phyloP scores from a whole-genome alignment of 1,139 yeast species.

The Geotrichum citri-aurantii region DNA sequence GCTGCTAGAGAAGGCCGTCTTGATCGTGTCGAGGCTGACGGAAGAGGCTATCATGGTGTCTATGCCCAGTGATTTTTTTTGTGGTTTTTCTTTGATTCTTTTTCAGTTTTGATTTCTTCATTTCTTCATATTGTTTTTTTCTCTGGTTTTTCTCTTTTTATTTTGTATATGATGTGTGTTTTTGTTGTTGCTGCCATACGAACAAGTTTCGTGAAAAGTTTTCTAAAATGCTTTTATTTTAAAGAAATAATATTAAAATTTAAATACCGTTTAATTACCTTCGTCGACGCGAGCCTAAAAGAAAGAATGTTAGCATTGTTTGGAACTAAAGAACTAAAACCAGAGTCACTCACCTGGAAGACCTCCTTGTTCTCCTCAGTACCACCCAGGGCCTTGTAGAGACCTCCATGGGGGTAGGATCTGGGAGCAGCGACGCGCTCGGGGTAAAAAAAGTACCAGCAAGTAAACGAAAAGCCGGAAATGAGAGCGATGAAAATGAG shows the following conservation, averaged over 20 bases:
- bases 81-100: background rate
- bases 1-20: slow-evolving; percentile 47
- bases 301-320: background rate
- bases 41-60: slow-evolving; percentile 41
- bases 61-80: slow-evolving; percentile 33
- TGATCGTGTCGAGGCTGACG: slow-evolving; percentile 44
- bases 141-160: background rate
- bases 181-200: background rate
- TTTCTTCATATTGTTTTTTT: background rate
- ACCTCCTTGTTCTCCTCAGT: slow-evolving; percentile 33
- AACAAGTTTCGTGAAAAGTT: slow-evolving; percentile 1
- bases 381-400: slow-evolving; percentile 70
- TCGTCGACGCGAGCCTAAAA: slow-evolving; percentile 19
- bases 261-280: slow-evolving; percentile 13
- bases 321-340: background rate
- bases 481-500: slow-evolving; percentile 51
- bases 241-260: background rate
- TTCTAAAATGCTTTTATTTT: background rate
- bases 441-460: slow-evolving; percentile 59
- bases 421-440: slow-evolving; percentile 75
- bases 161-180: background rate
- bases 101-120: background rate
- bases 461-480: slow-evolving; percentile 48
- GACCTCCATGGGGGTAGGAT: slow-evolving; percentile 68
- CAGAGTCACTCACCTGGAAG: slow-evolving; percentile 25